A percentile compares a stretch with the other conserved stretches of the same genome.
Conservation (phyloP, 805 yeast species). For the Lipomyces yamanashiensis region DNA sequence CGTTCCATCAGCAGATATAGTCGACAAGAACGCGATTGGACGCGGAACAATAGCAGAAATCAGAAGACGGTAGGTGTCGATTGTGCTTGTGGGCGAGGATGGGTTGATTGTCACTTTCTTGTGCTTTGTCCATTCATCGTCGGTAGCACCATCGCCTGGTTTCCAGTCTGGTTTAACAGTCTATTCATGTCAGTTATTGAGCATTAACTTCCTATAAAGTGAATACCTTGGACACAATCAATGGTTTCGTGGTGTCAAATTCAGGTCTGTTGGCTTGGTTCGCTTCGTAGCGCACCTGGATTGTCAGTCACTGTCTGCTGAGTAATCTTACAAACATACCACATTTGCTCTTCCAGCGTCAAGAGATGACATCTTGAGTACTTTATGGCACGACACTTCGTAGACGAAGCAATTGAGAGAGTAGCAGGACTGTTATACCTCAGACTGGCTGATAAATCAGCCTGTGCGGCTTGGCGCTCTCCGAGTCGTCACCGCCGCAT, state of each 20-base stretch:
- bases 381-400: no score
- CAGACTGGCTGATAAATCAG: background rate
- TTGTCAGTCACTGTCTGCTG: background rate
- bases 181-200: background rate
- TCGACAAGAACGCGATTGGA: conserved; percentile 63
- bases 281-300: conserved; percentile 39
- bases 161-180: conserved; percentile 50
- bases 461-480: background rate
- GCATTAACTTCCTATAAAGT: background rate
- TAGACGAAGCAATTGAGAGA: background rate
- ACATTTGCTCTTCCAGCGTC: conserved; percentile 8
- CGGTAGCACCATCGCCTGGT: conserved; percentile 55
- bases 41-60: conserved; percentile 62
- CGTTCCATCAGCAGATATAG: conserved; percentile 51
- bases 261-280: conserved; percentile 39
- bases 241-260: conserved; percentile 30
- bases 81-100: conserved; percentile 48
- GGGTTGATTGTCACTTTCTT: conserved; percentile 58
- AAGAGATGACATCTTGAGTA: background rate
- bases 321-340: background rate
- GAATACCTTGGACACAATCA: conserved; percentile 9
- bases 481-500: background rate
- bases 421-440: background rate
- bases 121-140: conserved; percentile 52
- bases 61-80: conserved; percentile 56